These are phyloP conservation scores for Myxozyma geophila DNA, from an alignment of 805 yeast genomes.

Conservation along the genomic window DNA sequence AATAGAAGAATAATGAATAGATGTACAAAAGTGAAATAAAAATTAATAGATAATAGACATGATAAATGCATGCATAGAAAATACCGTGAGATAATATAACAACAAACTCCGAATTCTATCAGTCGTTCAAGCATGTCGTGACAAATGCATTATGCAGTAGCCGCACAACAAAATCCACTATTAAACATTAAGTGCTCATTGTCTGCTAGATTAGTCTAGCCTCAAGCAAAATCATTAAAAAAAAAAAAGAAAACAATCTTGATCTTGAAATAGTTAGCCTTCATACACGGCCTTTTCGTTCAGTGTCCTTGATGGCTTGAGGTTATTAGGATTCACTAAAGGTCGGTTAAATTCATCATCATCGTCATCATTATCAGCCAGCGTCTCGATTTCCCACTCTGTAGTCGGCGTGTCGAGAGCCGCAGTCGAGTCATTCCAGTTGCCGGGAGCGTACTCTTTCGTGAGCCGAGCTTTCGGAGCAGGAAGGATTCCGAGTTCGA, in stretches of 20 bases:
- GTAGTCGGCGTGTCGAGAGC: constrained; percentile 14
- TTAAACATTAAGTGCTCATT: background rate
- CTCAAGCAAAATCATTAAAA: background rate
- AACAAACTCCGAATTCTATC: no score
- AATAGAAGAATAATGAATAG: no score
- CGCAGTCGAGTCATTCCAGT: constrained; percentile 28
- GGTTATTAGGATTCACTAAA: constrained; percentile 8
- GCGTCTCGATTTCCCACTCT: constrained; percentile 32
- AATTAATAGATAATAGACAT: no score
- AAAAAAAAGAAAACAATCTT: background rate
- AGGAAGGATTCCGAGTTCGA: constrained; percentile 40
- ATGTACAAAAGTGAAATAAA: no score
- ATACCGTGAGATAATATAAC: no score
- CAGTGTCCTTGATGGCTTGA: background rate
- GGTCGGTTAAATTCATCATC: constrained; percentile 26
- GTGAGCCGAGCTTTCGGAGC: constrained; percentile 30
- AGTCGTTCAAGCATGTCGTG: background rate
- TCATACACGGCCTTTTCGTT: constrained; percentile 9
- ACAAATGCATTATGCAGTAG: background rate
- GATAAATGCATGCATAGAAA: no score
- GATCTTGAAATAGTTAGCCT: background rate
- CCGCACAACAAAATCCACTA: background rate
- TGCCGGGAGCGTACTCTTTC: constrained; percentile 27
- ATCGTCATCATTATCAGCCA: constrained; percentile 31
- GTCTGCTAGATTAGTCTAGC: background rate